Evolutionary conservation across 495 filamentous ascomycete species (phyloP).

Genomic region (Chaetomium fimeti): DNA sequence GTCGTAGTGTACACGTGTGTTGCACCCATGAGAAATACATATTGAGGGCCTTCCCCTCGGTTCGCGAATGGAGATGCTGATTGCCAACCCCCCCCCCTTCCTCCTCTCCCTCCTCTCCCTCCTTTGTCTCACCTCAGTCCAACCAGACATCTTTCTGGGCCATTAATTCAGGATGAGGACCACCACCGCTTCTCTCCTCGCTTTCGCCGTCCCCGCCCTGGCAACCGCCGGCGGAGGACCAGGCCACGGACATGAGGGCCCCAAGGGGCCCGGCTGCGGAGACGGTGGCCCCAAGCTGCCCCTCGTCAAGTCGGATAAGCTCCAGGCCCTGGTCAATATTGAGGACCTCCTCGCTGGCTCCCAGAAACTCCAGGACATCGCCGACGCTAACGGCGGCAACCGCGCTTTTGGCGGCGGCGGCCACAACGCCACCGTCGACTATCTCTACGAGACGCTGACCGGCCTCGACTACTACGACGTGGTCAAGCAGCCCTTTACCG

Average conservation of each 20-base stretch:
- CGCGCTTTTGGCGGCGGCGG: constrained; percentile 60
- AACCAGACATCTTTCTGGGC: background rate
- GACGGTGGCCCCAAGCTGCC: constrained; percentile 10
- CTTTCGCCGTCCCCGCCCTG: constrained; percentile 15
- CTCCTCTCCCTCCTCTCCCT: background rate
- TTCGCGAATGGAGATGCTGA: background rate
- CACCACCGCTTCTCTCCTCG: constrained; percentile 15
- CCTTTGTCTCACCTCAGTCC: background rate
- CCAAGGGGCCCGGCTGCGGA: background rate
- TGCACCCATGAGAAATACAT: constrained; percentile 2
- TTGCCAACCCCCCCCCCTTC: background rate
- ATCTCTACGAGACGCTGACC: constrained; percentile 53
- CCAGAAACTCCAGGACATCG: constrained; percentile 46
- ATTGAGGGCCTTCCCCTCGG: background rate
- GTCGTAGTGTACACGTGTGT: too few species aligned
- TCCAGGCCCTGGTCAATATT: constrained; percentile 42
- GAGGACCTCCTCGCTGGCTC: constrained; percentile 45
- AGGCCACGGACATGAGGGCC: background rate
- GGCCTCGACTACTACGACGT: constrained; percentile 58
- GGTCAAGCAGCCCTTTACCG: constrained; percentile 56
- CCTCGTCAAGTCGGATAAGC: constrained; percentile 26
- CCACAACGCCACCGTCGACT: constrained; percentile 65
- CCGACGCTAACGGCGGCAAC: constrained; percentile 41
- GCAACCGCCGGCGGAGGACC: constrained; percentile 14
- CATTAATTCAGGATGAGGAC: constrained; percentile 23